Conservation (phyloP, 352 stramenopile species). For the Globisporangium takayamanum region DNA sequence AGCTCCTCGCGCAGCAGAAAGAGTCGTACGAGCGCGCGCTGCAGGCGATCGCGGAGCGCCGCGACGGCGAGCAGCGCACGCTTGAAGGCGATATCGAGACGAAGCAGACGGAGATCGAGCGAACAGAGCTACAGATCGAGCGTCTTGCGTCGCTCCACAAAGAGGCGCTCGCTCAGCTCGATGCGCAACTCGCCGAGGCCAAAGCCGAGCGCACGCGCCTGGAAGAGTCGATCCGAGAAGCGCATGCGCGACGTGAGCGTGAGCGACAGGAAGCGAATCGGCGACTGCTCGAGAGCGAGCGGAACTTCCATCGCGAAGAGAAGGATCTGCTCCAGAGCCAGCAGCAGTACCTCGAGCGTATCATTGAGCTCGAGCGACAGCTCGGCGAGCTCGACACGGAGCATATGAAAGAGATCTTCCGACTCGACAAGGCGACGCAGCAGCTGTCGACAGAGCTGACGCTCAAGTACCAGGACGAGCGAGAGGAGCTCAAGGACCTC, state of each 20-base stretch:
- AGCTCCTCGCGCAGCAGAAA: slow-evolving; percentile 59
- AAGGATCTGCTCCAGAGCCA: slow-evolving; percentile 55
- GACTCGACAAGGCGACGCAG: slow-evolving; percentile 49
- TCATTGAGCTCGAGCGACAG: slow-evolving; percentile 56
- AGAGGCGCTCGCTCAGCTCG: slow-evolving; percentile 43
- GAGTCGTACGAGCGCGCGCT: slow-evolving; percentile 58
- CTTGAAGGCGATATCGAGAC: slow-evolving; percentile 52
- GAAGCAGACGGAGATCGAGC: slow-evolving; percentile 50
- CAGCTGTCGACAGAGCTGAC: slow-evolving; percentile 32
- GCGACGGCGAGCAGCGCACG: slow-evolving; percentile 33
- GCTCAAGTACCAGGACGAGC: slow-evolving; percentile 42
- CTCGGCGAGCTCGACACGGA: slow-evolving; percentile 57
- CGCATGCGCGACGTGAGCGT: slow-evolving; percentile 34
- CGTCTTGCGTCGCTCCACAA: slow-evolving; percentile 49
- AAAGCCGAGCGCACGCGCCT: slow-evolving; percentile 49
- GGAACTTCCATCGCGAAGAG: slow-evolving; percentile 63
- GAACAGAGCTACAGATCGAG: slow-evolving; percentile 49
- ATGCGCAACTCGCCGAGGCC: slow-evolving; percentile 45
- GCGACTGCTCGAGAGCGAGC: slow-evolving; percentile 55
- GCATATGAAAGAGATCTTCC: slow-evolving; percentile 60
- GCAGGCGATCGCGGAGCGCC: slow-evolving; percentile 42
- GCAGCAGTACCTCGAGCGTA: slow-evolving; percentile 51
- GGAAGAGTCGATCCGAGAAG: slow-evolving; percentile 30
- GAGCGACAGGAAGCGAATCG: slow-evolving; percentile 41
- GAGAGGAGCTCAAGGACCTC: slow-evolving; percentile 53